phyloP scores from a whole-genome alignment of 495 filamentous ascomycete species.

The Trichoderma erinaceum region DNA sequence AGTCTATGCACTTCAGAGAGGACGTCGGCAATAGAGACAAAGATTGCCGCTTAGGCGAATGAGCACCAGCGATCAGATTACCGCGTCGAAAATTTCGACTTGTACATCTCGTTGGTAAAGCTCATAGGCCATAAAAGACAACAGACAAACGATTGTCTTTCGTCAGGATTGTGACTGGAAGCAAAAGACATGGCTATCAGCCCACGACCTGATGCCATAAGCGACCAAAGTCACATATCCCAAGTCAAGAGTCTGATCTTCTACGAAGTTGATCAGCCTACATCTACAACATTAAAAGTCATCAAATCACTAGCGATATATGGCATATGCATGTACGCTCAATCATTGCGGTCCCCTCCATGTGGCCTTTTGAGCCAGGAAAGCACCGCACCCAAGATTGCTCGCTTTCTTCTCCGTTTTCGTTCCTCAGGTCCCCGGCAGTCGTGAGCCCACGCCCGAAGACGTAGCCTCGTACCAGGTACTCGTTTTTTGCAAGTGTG shows the following conservation, averaged over 20 bases:
- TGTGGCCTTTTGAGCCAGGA: constrained; percentile 24
- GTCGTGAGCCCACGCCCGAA: constrained; percentile 38
- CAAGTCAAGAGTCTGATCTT: neutral
- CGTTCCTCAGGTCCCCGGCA: constrained; percentile 37
- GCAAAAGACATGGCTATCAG: neutral
- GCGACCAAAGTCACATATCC: no score
- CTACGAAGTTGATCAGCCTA: neutral
- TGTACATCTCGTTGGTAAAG: no score
- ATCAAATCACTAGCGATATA: neutral
- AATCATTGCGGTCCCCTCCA: constrained; percentile 53
- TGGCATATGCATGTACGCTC: constrained; percentile 39
- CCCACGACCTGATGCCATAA: neutral
- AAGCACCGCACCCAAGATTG: constrained; percentile 55
- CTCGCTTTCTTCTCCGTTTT: constrained; percentile 51
- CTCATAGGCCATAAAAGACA: no score
- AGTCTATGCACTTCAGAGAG: no score
- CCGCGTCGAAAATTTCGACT: no score
- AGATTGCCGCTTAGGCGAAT: no score
- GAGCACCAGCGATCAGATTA: no score
- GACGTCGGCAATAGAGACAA: no score
- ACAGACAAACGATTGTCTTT: no score
- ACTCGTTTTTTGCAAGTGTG: constrained; percentile 21
- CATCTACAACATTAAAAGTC: constrained; percentile 1
- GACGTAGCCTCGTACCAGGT: constrained; percentile 36
- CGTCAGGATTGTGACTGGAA: neutral